Evolutionary conservation across 2,329 filamentous ascomycete species (phyloP).

Genomic region (Alternaria conjuncta): DNA sequence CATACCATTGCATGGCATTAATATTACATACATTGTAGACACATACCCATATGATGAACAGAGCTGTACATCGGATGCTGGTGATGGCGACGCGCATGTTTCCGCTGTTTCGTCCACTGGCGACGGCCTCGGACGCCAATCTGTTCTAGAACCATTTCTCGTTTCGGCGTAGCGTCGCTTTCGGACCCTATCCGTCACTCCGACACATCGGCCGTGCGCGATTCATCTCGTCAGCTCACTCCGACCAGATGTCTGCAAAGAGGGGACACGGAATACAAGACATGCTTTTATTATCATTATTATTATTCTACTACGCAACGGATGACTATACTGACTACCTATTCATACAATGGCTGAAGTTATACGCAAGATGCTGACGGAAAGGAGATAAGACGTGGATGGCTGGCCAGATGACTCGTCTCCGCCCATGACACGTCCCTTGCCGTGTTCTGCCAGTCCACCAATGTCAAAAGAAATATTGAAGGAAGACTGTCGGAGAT

Average conservation of each 20-base stretch:
- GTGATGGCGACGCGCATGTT: neutral
- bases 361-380: constrained; percentile 6
- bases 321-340: constrained; percentile 11
- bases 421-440: neutral
- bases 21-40: too few species aligned
- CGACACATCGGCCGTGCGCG: constrained; percentile 3
- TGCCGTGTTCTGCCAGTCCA: constrained; percentile 2
- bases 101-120: constrained; percentile 3
- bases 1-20: too few species aligned
- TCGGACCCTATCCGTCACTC: constrained; percentile 1
- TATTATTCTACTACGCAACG: constrained; percentile 9
- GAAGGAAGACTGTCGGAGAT: neutral
- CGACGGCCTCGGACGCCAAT: neutral
- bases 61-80: neutral
- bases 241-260: neutral
- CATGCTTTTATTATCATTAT: neutral
- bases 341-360: constrained; percentile 13
- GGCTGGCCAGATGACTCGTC: neutral
- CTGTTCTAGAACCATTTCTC: constrained; percentile 1
- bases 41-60: neutral
- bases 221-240: neutral
- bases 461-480: neutral
- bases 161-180: neutral
- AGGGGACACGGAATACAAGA: neutral
- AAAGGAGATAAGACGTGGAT: neutral